These are phyloP conservation scores for Xerophyta viscosa DNA, from an alignment of 106 monocot species.

Conservation along the genomic window DNA sequence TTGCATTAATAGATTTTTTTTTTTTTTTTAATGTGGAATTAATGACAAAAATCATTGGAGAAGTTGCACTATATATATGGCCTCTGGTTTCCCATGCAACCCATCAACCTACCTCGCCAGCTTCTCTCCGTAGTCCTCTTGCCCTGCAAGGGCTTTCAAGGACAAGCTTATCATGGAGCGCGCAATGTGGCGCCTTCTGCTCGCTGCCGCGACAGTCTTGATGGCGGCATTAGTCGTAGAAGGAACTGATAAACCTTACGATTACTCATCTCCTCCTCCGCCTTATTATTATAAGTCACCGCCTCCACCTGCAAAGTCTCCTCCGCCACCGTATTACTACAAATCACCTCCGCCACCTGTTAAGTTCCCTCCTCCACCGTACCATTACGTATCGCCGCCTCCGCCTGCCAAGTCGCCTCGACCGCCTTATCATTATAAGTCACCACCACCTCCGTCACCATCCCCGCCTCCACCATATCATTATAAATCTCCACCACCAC, in stretches of 20 bases:
- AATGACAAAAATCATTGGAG: no score
- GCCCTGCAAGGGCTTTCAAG: no score
- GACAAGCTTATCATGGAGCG: no score
- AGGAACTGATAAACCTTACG: constrained; percentile 1
- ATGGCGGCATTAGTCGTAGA: background rate
- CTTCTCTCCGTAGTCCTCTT: background rate
- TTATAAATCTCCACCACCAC: constrained; percentile 6
- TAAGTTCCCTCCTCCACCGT: constrained; percentile 1
- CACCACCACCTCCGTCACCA: constrained; percentile 3
- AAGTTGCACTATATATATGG: background rate
- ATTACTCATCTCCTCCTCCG: background rate
- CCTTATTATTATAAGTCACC: background rate
- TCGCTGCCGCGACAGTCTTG: background rate
- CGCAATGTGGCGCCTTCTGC: background rate
- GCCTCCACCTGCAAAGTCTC: background rate
- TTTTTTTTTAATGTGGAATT: no score
- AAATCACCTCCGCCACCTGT: background rate
- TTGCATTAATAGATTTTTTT: no score
- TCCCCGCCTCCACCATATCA: constrained; percentile 6
- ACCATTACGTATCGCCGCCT: constrained; percentile 4
- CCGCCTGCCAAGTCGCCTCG: background rate
- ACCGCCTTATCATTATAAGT: background rate
- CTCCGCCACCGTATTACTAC: background rate
- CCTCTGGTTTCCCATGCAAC: background rate
- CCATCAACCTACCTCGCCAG: background rate